phyloP scores from a whole-genome alignment of 257 asterid species.

The Nicotiana undulata region DNA sequence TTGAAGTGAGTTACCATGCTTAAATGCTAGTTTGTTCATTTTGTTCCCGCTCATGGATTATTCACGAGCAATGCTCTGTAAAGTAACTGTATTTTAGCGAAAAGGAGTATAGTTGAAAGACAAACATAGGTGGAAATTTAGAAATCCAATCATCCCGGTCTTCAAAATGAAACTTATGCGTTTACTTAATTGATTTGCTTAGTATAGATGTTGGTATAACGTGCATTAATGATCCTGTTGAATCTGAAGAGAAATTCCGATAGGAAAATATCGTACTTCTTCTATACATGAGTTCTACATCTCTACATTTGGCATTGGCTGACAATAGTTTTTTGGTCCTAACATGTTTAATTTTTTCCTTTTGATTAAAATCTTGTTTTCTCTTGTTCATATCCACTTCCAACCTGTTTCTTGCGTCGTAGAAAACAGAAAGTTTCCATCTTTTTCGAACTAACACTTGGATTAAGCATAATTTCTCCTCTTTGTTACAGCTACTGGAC shows the following conservation, averaged over 20 bases:
- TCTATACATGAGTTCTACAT: not conserved
- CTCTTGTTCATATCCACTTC: not conserved
- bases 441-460: not conserved
- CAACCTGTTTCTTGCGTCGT: not conserved
- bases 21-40: not conserved
- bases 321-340: not conserved
- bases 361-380: not conserved
- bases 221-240: not conserved
- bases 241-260: not conserved
- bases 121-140: not conserved
- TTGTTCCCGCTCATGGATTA: not conserved
- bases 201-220: not conserved
- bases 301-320: not conserved
- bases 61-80: not conserved
- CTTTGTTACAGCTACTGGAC: conserved; percentile 65
- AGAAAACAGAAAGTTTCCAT: not conserved
- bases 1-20: not conserved
- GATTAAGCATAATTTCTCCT: not conserved
- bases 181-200: not conserved
- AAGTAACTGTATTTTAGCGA: not conserved
- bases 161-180: not conserved
- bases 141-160: not conserved
- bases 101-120: not conserved
- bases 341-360: not conserved
- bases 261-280: not conserved